Evolutionary conservation across 352 stramenopile species (phyloP), one percentile per base, ranked within the genome.

Genomic region (Aphanomyces euteiches): DNA sequence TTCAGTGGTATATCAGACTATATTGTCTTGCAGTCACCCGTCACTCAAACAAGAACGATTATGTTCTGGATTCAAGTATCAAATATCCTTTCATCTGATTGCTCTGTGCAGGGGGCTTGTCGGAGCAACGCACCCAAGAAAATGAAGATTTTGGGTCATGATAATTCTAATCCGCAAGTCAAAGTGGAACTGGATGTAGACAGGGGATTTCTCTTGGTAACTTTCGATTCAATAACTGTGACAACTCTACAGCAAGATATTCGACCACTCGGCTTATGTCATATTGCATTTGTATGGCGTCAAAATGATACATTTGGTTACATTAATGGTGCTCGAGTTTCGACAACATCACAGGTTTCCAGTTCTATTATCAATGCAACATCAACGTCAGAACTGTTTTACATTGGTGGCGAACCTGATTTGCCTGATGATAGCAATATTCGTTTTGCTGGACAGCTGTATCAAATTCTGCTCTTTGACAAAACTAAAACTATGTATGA

Each of bases 281-380:
- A 69, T 36, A 17, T 69, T 10, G 63, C 63, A 13, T 21, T 69
- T 3, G 63, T 69, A 10, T 19, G 43, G 15, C 47, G 13, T 6
- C 6, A 60, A 43, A 43, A 21, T 28, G 63, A 69, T n/a, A 21
- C 58, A 13, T 69, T 69, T 60, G 47, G 19, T 3, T 69, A 69
- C 15, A 12, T 69, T 43, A 36, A 69, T 39, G 63, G 40, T 7
- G 8, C 48, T 5, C 3, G 17, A 3, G 43, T 36, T 8, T 8
- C 43, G 8, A 48, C 15, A 8, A 48, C 43, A 48, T 15, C 43
- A 48, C 15, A 8, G 15, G 43, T 8, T 48, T 48, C 43, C 43
- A 48, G 43, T 48, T 48, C 43, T 48, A 48, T 15, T 48, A 15
- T 48, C 8, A 48, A 8, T 48, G 15, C 43, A 48, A 48, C 8